A percentile compares a stretch with the other conserved stretches of the same genome.
These are phyloP conservation scores for Chalciporus sp. DNA, from an alignment of 1,284 basidiomycete genomes.

Conservation along the genomic window DNA sequence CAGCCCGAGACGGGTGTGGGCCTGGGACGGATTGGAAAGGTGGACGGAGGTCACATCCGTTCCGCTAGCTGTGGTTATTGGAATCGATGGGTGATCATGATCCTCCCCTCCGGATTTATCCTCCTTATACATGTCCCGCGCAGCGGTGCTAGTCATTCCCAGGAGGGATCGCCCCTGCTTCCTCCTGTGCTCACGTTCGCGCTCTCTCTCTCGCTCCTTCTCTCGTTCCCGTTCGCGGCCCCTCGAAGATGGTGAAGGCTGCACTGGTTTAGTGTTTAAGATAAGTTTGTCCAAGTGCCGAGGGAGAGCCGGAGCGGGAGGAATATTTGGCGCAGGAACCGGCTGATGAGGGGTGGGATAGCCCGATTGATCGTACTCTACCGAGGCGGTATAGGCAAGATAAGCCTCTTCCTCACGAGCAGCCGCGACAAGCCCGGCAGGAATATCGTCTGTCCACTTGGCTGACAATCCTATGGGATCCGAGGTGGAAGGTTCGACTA, in stretches of 20 bases:
- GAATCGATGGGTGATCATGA: slow-evolving; percentile 27
- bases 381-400: slow-evolving; percentile 47
- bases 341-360: slow-evolving; percentile 23
- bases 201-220: slow-evolving; percentile 33
- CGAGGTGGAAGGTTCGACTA: slow-evolving; percentile 25
- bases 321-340: slow-evolving; percentile 72
- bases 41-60: slow-evolving; percentile 35
- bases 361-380: slow-evolving; percentile 31
- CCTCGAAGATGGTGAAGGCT: slow-evolving; percentile 30
- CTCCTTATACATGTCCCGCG: slow-evolving; percentile 30
- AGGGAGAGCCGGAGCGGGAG: slow-evolving; percentile 85
- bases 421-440: slow-evolving; percentile 73
- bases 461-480: slow-evolving; percentile 36
- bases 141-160: slow-evolving; percentile 30
- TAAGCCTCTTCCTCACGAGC: slow-evolving; percentile 85
- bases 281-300: slow-evolving; percentile 94
- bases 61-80: slow-evolving; percentile 39
- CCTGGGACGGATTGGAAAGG: slow-evolving; percentile 20
- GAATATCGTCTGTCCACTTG: slow-evolving; percentile 78
- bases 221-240: slow-evolving; percentile 39
- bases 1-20: slow-evolving; percentile 33
- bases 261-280: slow-evolving; percentile 64
- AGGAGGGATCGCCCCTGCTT: slow-evolving; percentile 36
- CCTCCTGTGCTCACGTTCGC: slow-evolving; percentile 34
- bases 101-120: slow-evolving; percentile 27